Evolutionary conservation across 257 asterid species (phyloP), one percentile per base, ranked within the genome.

Genomic region (Ballota nigra): DNA sequence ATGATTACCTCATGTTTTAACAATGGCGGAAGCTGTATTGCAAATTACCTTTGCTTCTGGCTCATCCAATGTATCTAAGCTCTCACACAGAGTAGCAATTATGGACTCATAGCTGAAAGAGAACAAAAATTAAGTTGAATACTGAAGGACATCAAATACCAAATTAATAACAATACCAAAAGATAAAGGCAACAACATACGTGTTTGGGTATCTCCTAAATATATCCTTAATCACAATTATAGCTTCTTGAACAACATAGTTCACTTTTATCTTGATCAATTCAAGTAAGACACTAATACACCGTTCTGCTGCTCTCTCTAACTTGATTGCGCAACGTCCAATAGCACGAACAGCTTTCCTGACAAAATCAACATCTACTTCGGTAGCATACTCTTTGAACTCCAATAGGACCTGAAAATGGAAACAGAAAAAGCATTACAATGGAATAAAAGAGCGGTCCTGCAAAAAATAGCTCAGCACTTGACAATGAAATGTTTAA

Each of bases 231-330:
- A 95, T 95, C 81, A 95, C 99, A 70, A 95, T 95, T 63, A 95
- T 95, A 70, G 98, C 99, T 90, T 95, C 99, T 82, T 95, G 99
- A 77, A 95, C 98, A 71, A 95, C 99, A 78, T 95, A 95, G 83
- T 95, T 95, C 29, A 95, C 98, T 95, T 95, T 95, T 76, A 95
- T 95, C 88, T 95, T 95, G 78, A 95, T 95, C 89, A 95, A 83
- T 91, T 95, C 99, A 78, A 95, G 98, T 80, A 95, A 89, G 66
- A 95, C 99, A 71, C 98, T 95, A 41, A 95, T 95, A 73, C 99
- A 95, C 56, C 99, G 96, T 79, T 95, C 99, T 67, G 99, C 99
- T 57, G 99, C 99, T 81, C 99, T 90, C 90, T 95, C 98, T 70
- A 95, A 86, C 89, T 92, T 95, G 86, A 95, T 95, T 82, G 99